Percentiles rank a stretch among this genome's conserved stretches.
These are phyloP conservation scores for Periglandula ipomoeae DNA, from an alignment of 2,329 filamentous ascomycete species.

Conservation along the genomic window DNA sequence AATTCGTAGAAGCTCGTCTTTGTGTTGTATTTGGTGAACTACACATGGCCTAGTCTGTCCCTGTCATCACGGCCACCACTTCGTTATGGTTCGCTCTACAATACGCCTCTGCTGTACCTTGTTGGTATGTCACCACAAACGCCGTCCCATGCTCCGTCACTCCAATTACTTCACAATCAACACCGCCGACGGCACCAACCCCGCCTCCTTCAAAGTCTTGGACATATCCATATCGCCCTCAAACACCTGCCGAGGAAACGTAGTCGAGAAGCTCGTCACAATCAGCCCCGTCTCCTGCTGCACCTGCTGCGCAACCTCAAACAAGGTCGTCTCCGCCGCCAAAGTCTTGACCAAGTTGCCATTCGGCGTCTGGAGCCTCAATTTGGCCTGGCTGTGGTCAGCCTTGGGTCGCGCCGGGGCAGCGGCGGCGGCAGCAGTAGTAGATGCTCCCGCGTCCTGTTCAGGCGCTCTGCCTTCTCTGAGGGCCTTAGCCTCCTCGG, in stretches of 20 bases:
- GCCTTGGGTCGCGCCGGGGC: slow-evolving; percentile 53
- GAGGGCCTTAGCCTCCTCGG: slow-evolving; percentile 75
- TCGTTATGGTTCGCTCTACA: too few species aligned
- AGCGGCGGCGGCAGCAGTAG: slow-evolving; percentile 26
- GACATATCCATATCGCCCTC: slow-evolving; percentile 64
- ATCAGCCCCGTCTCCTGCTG: slow-evolving; percentile 59
- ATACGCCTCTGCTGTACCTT: too few species aligned
- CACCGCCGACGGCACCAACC: slow-evolving; percentile 82
- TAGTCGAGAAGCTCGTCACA: slow-evolving; percentile 72
- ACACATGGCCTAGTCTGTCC: background rate
- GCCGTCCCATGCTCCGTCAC: background rate
- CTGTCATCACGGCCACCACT: background rate
- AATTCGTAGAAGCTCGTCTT: too few species aligned
- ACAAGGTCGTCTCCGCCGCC: slow-evolving; percentile 81
- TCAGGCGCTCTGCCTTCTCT: slow-evolving; percentile 63
- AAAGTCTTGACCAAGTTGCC: slow-evolving; percentile 83
- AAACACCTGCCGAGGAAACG: slow-evolving; percentile 79
- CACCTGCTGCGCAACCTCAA: slow-evolving; percentile 77
- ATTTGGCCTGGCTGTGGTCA: slow-evolving; percentile 69
- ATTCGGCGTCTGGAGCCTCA: slow-evolving; percentile 65
- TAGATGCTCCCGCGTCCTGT: slow-evolving; percentile 26
- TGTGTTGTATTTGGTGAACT: background rate
- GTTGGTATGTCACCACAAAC: background rate
- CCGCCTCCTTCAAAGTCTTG: slow-evolving; percentile 86
- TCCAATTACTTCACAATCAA: slow-evolving; percentile 56